phyloP scores from a whole-genome alignment of 306 rosid genomes.

The Macrotyloma uniflorum region DNA sequence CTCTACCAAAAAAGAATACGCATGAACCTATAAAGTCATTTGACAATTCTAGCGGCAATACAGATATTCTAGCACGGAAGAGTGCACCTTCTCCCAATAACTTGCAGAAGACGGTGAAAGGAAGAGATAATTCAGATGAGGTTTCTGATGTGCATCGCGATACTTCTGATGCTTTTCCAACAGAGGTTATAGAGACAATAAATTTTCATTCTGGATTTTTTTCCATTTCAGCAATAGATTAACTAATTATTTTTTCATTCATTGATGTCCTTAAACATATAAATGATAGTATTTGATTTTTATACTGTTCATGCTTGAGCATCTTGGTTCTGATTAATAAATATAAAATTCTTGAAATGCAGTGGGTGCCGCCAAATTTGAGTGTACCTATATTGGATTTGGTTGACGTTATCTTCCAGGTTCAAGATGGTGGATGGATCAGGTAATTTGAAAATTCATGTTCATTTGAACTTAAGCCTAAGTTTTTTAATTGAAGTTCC shows the following conservation, averaged over 20 bases:
- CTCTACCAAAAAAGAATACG: slow-evolving; percentile 46
- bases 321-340: slow-evolving; percentile 43
- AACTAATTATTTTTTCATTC: not conserved
- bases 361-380: slow-evolving; percentile 99
- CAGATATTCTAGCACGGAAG: slow-evolving; percentile 51
- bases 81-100: slow-evolving; percentile 49
- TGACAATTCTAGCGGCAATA: slow-evolving; percentile 48
- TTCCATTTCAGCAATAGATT: slow-evolving; percentile 5
- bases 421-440: slow-evolving; percentile 99
- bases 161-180: slow-evolving; percentile 77
- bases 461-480: slow-evolving; percentile 4
- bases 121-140: slow-evolving; percentile 45
- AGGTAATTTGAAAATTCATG: slow-evolving; percentile 56
- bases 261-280: slow-evolving; percentile 22
- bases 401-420: slow-evolving; percentile 93
- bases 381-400: slow-evolving; percentile 84
- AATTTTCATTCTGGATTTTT: slow-evolving; percentile 29
- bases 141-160: slow-evolving; percentile 58
- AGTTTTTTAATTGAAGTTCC: slow-evolving; percentile 22
- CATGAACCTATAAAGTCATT: slow-evolving; percentile 45
- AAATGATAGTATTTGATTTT: slow-evolving; percentile 23
- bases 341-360: slow-evolving; percentile 43
- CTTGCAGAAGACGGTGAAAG: slow-evolving; percentile 51
- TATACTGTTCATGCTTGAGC: slow-evolving; percentile 11
- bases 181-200: slow-evolving; percentile 64